Base-by-base conservation (phyloP, 345 rosid species). In the Rubroshorea leprosula region DNA sequence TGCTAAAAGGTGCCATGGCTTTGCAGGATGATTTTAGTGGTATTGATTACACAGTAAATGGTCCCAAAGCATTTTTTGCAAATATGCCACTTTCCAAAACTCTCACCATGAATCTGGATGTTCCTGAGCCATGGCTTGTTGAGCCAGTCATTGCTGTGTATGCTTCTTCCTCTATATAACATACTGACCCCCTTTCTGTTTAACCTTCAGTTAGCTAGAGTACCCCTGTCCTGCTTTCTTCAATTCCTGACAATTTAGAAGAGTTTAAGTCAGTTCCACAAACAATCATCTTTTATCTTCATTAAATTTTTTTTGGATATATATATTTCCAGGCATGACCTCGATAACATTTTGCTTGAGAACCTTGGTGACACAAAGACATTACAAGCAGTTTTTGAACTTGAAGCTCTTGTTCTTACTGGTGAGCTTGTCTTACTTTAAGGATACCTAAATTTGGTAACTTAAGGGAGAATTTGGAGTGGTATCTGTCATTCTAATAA, bases 71-170 rank as follows among this genome's bases (percentile, higher is more conserved):
- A 19, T 89, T 82, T 80, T 94, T 94, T 26, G 87, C 96, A 20
- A 94, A 90, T 69, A 94, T 94, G 99, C 99, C 97, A 49, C 68
- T 90, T 66, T 87, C 99, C 43, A 94, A 94, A 71, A 94, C 97
- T 17, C 99, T 94, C 66, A 94, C 99, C 68, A 87, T 94, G 99
- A 94, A 94, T 78, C 92, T 94, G 59, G 99, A 94, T 72, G 99
- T 94, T 68, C 99, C 99, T 45, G 99, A 94, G 72, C 96, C 99
- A 48, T 94, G 99, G 99, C 99, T 94, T 74, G 85, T 87, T 63
- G 97, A 94, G 80, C 95, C 97, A 56, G 86, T 94, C 51, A 58
- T 90, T 76, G 97, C 99, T 65, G 80, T 94, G 99, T 94, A 90
- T 74, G 90, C 53, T 74, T 54, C 74, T 60, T 63, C 45, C 65